phyloP scores from a whole-genome alignment of 306 rosid species.

The Rubus parviflorus region DNA sequence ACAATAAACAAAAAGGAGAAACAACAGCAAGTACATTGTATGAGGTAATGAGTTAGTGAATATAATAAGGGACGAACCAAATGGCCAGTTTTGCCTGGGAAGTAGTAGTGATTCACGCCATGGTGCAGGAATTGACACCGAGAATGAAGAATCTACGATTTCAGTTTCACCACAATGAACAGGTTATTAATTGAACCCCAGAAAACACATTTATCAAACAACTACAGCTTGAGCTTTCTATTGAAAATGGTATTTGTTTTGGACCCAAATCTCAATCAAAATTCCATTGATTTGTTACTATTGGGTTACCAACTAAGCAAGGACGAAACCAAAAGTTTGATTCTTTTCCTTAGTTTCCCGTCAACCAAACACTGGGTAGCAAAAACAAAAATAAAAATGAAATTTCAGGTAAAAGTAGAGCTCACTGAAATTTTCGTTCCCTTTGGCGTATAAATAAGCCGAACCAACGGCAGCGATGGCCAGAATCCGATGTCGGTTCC shows the following conservation, averaged over 20 bases:
- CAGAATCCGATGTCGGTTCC: conserved; percentile 33
- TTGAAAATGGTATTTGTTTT: neutral
- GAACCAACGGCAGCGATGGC: conserved; percentile 56
- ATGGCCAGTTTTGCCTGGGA: conserved; percentile 29
- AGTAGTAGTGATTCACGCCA: conserved; percentile 31
- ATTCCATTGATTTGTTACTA: neutral
- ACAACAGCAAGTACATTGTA: neutral
- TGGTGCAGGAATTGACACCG: conserved; percentile 33
- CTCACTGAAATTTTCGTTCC: conserved; percentile 34
- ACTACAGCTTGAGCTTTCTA: neutral
- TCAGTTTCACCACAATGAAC: conserved; percentile 8
- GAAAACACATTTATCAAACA: too few relatives aligned
- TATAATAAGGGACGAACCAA: conserved; percentile 37
- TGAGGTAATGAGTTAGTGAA: neutral
- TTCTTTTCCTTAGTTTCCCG: neutral
- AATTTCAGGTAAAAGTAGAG: neutral
- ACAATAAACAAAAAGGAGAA: neutral
- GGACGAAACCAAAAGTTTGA: neutral
- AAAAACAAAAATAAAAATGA: neutral
- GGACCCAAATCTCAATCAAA: neutral
- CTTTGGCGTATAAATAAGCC: conserved; percentile 20
- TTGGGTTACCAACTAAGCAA: neutral
- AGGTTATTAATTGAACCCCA: neutral
- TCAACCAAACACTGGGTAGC: neutral
- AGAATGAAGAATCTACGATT: conserved; percentile 39